These are phyloP conservation scores for Paramecium caudatum DNA, from an alignment of 73 alveolate species.

Conservation along the genomic window DNA sequence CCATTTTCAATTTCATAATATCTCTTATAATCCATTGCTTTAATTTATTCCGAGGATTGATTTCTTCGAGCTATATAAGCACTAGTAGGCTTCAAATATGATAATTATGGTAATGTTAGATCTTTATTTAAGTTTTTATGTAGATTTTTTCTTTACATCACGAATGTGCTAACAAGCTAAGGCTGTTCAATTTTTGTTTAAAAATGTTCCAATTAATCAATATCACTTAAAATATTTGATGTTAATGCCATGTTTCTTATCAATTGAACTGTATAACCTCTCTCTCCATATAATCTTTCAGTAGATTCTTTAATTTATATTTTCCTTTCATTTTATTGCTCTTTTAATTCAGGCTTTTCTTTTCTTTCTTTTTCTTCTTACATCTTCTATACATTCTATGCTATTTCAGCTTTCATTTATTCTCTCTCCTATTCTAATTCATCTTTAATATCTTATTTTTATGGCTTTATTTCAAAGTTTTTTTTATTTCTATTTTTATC, in stretches of 20 bases:
- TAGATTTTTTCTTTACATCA: conserved; percentile 48
- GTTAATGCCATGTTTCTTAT: conserved; percentile 39
- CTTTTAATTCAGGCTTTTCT: conserved; percentile 45
- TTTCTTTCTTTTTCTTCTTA: conserved; percentile 58
- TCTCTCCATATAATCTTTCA: conserved; percentile 65
- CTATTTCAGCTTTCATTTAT: background rate
- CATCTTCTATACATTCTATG: background rate
- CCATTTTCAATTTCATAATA: conserved; percentile 66
- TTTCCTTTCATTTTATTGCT: conserved; percentile 54
- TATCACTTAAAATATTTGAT: conserved; percentile 45
- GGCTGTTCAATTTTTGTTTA: conserved; percentile 40
- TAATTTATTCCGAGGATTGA: conserved; percentile 54
- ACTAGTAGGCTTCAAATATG: conserved; percentile 65
- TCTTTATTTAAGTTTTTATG: conserved; percentile 49
- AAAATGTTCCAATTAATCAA: conserved; percentile 42
- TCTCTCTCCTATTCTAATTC: conserved; percentile 65
- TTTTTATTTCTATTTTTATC: conserved; percentile 41
- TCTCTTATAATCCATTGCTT: conserved; percentile 60
- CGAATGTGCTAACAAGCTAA: background rate
- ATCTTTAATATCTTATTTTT: conserved; percentile 2
- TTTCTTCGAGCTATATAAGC: conserved; percentile 60
- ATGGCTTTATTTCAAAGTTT: background rate
- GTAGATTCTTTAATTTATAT: conserved; percentile 50
- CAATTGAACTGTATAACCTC: conserved; percentile 16
- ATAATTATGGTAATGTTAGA: conserved; percentile 50